phyloP scores from a whole-genome alignment of 352 stramenopile genomes.

The Pythium vanterpoolii region DNA sequence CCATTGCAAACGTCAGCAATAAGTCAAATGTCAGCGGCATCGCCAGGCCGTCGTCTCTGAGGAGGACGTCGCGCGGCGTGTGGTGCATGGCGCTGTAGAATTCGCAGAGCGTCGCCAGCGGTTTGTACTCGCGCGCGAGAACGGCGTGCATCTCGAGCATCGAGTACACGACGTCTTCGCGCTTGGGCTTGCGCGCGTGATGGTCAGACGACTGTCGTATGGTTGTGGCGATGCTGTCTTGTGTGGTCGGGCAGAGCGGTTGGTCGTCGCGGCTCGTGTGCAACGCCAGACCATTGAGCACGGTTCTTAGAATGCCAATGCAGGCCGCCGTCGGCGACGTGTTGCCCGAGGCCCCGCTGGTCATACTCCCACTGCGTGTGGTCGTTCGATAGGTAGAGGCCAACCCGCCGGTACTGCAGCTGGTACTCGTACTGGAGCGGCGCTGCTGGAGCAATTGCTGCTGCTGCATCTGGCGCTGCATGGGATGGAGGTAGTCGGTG shows the following conservation, averaged over 20 bases:
- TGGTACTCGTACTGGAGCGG: slow-evolving; percentile 10
- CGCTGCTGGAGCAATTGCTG: slow-evolving; percentile 1
- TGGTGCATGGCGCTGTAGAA: slow-evolving; percentile 66
- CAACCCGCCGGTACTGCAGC: background rate
- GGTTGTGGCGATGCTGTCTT: slow-evolving; percentile 9
- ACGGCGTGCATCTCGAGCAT: slow-evolving; percentile 78
- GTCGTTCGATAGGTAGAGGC: no score
- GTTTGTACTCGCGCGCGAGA: slow-evolving; percentile 61
- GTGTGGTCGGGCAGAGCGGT: background rate
- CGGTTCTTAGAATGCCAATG: slow-evolving; percentile 35
- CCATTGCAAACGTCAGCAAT: slow-evolving; percentile 67
- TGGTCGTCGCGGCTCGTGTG: slow-evolving; percentile 36
- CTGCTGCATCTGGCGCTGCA: slow-evolving; percentile 27
- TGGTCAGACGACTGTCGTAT: background rate
- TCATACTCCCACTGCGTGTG: slow-evolving; percentile 13
- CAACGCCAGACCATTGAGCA: slow-evolving; percentile 48
- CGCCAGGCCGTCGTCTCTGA: slow-evolving; percentile 37
- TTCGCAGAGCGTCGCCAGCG: slow-evolving; percentile 63
- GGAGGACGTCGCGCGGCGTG: slow-evolving; percentile 17
- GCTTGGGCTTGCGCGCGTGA: slow-evolving; percentile 27
- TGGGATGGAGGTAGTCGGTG: slow-evolving; percentile 44
- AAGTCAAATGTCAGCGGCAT: slow-evolving; percentile 63
- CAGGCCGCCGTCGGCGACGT: slow-evolving; percentile 28
- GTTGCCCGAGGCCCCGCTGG: background rate
- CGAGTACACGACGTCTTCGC: slow-evolving; percentile 62